Percentiles rank a stretch among this genome's conserved stretches.
These are phyloP conservation scores for Plectosphaerella cucumerina DNA, from an alignment of 2,329 filamentous ascomycete genomes.

Conservation along the genomic window DNA sequence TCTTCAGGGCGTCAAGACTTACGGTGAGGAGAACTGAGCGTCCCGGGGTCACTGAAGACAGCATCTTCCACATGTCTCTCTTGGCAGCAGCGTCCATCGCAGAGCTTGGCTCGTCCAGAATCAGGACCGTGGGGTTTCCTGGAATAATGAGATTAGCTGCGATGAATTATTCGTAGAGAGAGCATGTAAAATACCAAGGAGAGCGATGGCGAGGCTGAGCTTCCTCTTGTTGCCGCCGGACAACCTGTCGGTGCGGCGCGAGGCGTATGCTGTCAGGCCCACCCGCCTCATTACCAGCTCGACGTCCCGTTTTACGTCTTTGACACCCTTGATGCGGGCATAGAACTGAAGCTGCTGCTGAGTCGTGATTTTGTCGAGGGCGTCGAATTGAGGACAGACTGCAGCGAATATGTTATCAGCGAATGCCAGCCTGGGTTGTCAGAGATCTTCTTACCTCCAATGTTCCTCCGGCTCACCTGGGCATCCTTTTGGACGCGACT, in stretches of 20 bases:
- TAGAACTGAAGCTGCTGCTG: slow-evolving; percentile 68
- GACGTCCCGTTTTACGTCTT: slow-evolving; percentile 58
- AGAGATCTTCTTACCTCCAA: slow-evolving; percentile 37
- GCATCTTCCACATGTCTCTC: slow-evolving; percentile 69
- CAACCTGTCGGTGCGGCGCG: slow-evolving; percentile 59
- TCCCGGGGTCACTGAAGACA: slow-evolving; percentile 58
- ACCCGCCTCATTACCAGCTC: slow-evolving; percentile 59
- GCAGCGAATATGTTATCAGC: background rate
- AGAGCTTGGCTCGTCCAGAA: slow-evolving; percentile 67
- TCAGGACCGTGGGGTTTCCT: slow-evolving; percentile 62
- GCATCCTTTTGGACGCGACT: slow-evolving; percentile 57
- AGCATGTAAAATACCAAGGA: slow-evolving; percentile 55
- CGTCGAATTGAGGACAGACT: slow-evolving; percentile 65
- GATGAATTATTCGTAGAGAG: background rate
- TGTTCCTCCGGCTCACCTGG: slow-evolving; percentile 47
- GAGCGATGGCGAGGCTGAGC: slow-evolving; percentile 64
- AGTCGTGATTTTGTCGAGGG: slow-evolving; percentile 69
- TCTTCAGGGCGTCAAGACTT: background rate
- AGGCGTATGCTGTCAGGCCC: slow-evolving; percentile 54
- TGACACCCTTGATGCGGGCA: slow-evolving; percentile 62
- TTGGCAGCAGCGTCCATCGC: slow-evolving; percentile 72
- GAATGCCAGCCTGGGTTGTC: background rate
- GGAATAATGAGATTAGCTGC: slow-evolving; percentile 30
- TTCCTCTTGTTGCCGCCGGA: slow-evolving; percentile 76
- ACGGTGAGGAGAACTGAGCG: slow-evolving; percentile 61